phyloP scores from a whole-genome alignment of 1,139 yeast genomes.

The Hemisphaericaspora xylanilytica region DNA sequence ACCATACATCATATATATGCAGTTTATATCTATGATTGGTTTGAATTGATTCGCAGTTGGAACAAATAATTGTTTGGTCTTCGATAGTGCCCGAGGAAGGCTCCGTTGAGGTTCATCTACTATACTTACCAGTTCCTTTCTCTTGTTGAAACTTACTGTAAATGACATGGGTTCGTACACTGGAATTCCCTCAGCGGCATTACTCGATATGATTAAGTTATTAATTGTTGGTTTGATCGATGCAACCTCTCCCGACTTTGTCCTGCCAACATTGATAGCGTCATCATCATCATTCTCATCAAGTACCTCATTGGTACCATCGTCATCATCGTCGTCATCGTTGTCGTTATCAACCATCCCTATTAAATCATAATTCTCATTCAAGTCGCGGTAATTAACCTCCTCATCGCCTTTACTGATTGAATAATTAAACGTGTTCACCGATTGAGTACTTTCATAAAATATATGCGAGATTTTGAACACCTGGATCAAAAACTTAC shows the following conservation, averaged over 20 bases:
- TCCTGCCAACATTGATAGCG: constrained; percentile 11
- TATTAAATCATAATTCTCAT: constrained; percentile 35
- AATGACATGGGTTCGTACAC: constrained; percentile 23
- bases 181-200: constrained; percentile 5
- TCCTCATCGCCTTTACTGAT: constrained; percentile 32
- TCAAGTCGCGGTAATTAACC: constrained; percentile 33
- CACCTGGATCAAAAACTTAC: constrained; percentile 24
- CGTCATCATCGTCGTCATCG: constrained; percentile 16
- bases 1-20: constrained; percentile 46
- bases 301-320: constrained; percentile 10
- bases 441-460: constrained; percentile 41
- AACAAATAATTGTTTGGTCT: constrained; percentile 6
- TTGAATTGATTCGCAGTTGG: constrained; percentile 9
- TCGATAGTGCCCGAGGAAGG: constrained; percentile 1
- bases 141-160: constrained; percentile 24
- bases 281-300: constrained; percentile 20
- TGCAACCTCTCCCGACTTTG: constrained; percentile 1
- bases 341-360: constrained; percentile 14
- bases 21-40: constrained; percentile 15
- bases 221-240: constrained; percentile 17
- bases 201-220: constrained; percentile 17
- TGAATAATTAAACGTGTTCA: constrained; percentile 38
- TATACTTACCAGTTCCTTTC: constrained; percentile 11
- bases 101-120: constrained; percentile 3
- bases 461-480: constrained; percentile 31